These are phyloP conservation scores for Cucurbitaria berberidis DNA, from an alignment of 2,329 filamentous ascomycete species.

Conservation along the genomic window DNA sequence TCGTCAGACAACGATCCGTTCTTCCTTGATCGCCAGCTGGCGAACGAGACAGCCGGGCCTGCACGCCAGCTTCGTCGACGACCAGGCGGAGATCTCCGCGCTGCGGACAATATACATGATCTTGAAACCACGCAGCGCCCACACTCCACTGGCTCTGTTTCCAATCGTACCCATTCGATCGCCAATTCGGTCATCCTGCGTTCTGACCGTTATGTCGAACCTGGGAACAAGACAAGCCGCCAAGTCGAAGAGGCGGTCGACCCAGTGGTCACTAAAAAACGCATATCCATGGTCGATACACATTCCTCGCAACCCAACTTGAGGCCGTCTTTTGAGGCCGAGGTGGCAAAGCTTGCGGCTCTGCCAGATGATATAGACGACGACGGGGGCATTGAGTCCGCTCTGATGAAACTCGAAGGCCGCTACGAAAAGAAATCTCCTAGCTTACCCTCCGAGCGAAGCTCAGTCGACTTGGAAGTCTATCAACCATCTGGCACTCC, in stretches of 20 bases:
- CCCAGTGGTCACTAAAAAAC: constrained; percentile 29
- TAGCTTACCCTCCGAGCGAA: constrained; percentile 27
- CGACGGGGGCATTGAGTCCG: constrained; percentile 88
- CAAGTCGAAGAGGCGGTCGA: constrained; percentile 14
- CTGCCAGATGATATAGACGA: constrained; percentile 82
- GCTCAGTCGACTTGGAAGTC: constrained; percentile 26
- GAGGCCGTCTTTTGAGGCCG: constrained; percentile 80
- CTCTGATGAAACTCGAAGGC: constrained; percentile 88
- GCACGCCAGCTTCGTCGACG: constrained; percentile 53
- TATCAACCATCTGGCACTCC: constrained; percentile 31
- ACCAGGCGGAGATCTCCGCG: constrained; percentile 57
- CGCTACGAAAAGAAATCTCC: constrained; percentile 67
- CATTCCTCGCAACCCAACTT: constrained; percentile 63
- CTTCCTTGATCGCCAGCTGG: constrained; percentile 43
- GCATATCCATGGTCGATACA: constrained; percentile 55
- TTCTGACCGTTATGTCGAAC: constrained; percentile 36
- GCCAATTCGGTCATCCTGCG: constrained; percentile 47
- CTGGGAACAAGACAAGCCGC: constrained; percentile 16
- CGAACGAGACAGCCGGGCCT: constrained; percentile 26
- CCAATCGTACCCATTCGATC: constrained; percentile 52
- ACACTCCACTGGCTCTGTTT: constrained; percentile 57
- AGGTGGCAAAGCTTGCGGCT: constrained; percentile 83
- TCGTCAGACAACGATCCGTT: constrained; percentile 52
- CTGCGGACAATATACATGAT: constrained; percentile 55
- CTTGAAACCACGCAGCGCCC: constrained; percentile 51